These are phyloP conservation scores for Pleurotus pulmonarius DNA, from an alignment of 768 basidiomycete species.

Conservation along the genomic window DNA sequence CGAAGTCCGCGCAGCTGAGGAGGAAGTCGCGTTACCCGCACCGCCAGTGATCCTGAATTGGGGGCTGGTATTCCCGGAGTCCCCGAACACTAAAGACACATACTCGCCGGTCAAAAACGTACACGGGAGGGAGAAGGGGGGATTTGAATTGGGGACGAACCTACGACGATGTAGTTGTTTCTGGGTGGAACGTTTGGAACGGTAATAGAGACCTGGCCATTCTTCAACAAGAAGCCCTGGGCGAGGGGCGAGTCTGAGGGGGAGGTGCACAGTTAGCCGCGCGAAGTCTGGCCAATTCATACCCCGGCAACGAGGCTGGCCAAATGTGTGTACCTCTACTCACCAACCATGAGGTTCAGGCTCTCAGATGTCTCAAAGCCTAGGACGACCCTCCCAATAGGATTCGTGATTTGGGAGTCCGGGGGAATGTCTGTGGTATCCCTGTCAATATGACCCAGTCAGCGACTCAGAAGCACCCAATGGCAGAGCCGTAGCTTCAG, in stretches of 20 bases:
- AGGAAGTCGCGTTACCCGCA: conserved; percentile 19
- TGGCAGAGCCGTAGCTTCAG: not conserved
- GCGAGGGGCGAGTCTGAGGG: conserved; percentile 56
- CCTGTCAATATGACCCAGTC: conserved; percentile 27
- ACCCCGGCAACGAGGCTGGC: not conserved
- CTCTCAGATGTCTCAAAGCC: conserved; percentile 43
- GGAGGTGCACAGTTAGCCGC: conserved; percentile 7
- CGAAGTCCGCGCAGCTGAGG: conserved; percentile 11
- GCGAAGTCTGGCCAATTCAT: not conserved
- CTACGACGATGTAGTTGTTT: conserved; percentile 54
- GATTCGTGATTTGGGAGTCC: conserved; percentile 42
- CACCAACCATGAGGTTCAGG: conserved; percentile 53
- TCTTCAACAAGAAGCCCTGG: conserved; percentile 44
- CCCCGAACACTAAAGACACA: conserved; percentile 50
- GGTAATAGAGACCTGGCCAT: conserved; percentile 43
- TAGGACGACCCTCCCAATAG: conserved; percentile 45
- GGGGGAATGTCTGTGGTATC: conserved; percentile 44
- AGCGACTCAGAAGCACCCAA: conserved; percentile 1
- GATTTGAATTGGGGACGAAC: conserved; percentile 39
- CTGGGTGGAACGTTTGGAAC: conserved; percentile 47
- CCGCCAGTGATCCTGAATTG: conserved; percentile 59
- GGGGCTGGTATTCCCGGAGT: conserved; percentile 61
- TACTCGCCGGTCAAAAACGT: not conserved
- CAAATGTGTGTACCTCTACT: conserved; percentile 14
- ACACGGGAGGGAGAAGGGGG: not conserved